Conservation (phyloP, 148 eudicot genomes). For the Salicornia ramosissima region DNA sequence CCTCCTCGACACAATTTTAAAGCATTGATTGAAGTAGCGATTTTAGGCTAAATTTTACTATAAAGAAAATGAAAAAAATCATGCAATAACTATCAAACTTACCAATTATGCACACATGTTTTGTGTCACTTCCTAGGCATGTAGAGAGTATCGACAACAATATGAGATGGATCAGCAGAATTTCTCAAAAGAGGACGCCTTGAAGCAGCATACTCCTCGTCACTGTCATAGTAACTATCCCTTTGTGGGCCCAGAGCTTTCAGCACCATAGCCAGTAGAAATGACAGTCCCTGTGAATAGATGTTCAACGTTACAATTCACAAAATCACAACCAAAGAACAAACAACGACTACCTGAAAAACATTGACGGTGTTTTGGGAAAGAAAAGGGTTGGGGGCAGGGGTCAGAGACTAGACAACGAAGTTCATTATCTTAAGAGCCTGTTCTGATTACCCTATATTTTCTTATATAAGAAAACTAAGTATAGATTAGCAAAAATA, state of each 20-base stretch:
- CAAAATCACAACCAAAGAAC: neutral
- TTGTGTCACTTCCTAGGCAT: slow-evolving; percentile 30
- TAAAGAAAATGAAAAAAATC: no score
- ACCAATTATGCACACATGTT: neutral
- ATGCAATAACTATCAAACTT: slow-evolving; percentile 4
- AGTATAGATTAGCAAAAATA: no score
- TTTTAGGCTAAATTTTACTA: no score
- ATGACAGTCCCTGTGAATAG: slow-evolving; percentile 27
- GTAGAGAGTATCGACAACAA: slow-evolving; percentile 40
- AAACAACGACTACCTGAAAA: neutral
- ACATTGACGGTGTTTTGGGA: no score
- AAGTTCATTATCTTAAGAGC: no score
- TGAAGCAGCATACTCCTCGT: slow-evolving; percentile 66
- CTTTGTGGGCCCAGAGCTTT: slow-evolving; percentile 66
- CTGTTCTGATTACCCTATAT: no score
- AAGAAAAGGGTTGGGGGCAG: neutral
- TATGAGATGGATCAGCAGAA: slow-evolving; percentile 45
- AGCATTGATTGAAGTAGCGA: no score
- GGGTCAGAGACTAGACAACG: no score
- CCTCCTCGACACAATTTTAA: no score
- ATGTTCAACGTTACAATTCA: neutral
- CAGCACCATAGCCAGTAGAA: slow-evolving; percentile 62
- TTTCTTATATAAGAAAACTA: no score
- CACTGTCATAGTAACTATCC: slow-evolving; percentile 64
- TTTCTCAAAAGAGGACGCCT: slow-evolving; percentile 71